phyloP scores from a whole-genome alignment of 164 flowering plant species.

The Vitis vinifera region ASM3070453v1 NC_081805.1:7879001-7879500 shows the following conservation, averaged over 20 bases:
- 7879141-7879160: background rate
- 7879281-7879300: background rate
- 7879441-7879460: constrained; percentile 63
- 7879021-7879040: too few relatives aligned
- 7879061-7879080: too few relatives aligned
- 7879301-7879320: constrained; percentile 21
- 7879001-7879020: too few relatives aligned
- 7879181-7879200: too few relatives aligned
- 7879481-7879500: constrained; percentile 59
- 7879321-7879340: constrained; percentile 10
- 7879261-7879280: constrained; percentile 24
- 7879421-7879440: constrained; percentile 67
- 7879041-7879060: too few relatives aligned
- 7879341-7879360: constrained; percentile 37
- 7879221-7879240: too few relatives aligned
- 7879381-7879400: constrained; percentile 37
- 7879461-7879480: constrained; percentile 51
- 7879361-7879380: constrained; percentile 56
- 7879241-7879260: constrained; percentile 22
- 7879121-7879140: background rate
- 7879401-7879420: constrained; percentile 53
- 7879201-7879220: too few relatives aligned
- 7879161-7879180: too few relatives aligned
- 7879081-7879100: too few relatives aligned
- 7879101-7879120: too few relatives aligned